Conservation (phyloP, 306 rosid species). For the Malus asiatica region DNA sequence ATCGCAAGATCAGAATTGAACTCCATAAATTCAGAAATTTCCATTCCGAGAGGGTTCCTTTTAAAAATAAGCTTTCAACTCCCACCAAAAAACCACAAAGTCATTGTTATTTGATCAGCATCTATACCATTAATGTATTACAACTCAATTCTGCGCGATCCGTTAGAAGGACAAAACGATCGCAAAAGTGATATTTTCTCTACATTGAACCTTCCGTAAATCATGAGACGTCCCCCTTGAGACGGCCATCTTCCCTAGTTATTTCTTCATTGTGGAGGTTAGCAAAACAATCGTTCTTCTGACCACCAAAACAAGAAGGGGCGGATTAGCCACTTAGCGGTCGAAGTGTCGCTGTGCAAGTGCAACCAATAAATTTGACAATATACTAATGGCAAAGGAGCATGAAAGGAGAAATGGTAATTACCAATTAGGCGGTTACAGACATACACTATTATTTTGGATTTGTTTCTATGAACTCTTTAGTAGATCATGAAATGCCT, state of each 20-base stretch:
- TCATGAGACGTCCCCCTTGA: background rate
- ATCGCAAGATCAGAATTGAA: background rate
- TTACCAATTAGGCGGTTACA: background rate
- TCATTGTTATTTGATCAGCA: conserved; percentile 1
- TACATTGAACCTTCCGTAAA: background rate
- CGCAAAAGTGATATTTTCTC: background rate
- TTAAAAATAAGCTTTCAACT: background rate
- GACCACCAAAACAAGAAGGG: background rate
- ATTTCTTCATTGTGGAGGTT: background rate
- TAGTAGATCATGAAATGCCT: conserved; percentile 84
- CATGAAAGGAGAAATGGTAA: background rate
- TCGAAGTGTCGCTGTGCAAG: background rate
- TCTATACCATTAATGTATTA: background rate
- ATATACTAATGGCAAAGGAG: background rate
- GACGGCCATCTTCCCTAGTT: conserved; percentile 5
- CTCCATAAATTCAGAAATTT: background rate
- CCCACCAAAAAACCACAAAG: background rate
- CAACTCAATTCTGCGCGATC: background rate
- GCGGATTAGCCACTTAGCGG: background rate
- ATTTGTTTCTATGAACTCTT: conserved; percentile 54
- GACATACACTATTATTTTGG: background rate
- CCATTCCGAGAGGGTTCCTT: background rate
- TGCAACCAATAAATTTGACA: background rate
- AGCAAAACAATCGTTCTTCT: background rate
- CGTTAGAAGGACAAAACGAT: background rate